Evolutionary conservation across 805 yeast genomes (phyloP).

Genomic region (Dipodascus albidus): DNA sequence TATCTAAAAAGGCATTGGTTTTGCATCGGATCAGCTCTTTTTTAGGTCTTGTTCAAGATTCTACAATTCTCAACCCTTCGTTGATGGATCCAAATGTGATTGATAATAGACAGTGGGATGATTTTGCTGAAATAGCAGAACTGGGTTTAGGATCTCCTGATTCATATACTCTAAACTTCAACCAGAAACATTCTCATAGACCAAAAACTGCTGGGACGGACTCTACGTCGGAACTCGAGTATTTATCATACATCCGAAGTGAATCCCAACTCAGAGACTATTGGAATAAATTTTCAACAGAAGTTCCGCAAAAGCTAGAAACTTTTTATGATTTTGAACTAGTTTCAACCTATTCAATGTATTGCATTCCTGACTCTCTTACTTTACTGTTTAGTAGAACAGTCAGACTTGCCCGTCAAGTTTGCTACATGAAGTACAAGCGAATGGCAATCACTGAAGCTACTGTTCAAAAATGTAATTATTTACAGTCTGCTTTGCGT

Average conservation of each 20-base stretch:
- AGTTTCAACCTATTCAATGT: slow-evolving; percentile 61
- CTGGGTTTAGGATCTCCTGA: neutral
- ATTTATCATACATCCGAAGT: slow-evolving; percentile 16
- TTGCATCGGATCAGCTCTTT: slow-evolving; percentile 72
- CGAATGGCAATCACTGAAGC: slow-evolving; percentile 13
- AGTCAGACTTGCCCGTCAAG: slow-evolving; percentile 53
- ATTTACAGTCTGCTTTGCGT: slow-evolving; percentile 1
- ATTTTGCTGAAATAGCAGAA: slow-evolving; percentile 8
- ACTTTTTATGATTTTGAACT: slow-evolving; percentile 16
- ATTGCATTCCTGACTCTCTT: slow-evolving; percentile 76
- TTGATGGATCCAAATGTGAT: slow-evolving; percentile 5
- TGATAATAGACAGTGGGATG: slow-evolving; percentile 11
- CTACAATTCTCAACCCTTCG: slow-evolving; percentile 38
- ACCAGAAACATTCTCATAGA: neutral
- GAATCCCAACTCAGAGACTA: slow-evolving; percentile 17
- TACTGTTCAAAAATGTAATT: slow-evolving; percentile 11
- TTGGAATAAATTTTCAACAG: slow-evolving; percentile 14
- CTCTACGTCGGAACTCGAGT: slow-evolving; percentile 7
- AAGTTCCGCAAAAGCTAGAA: slow-evolving; percentile 8
- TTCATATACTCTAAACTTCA: slow-evolving; percentile 1
- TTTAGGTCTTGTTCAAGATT: slow-evolving; percentile 63
- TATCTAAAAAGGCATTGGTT: slow-evolving; percentile 65
- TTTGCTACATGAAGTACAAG: slow-evolving; percentile 34
- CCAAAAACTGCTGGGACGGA: slow-evolving; percentile 6
- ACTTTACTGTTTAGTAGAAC: slow-evolving; percentile 63